Base-by-base conservation (phyloP, 2,329 filamentous ascomycete species). In the Trichoderma polysporum region DNA sequence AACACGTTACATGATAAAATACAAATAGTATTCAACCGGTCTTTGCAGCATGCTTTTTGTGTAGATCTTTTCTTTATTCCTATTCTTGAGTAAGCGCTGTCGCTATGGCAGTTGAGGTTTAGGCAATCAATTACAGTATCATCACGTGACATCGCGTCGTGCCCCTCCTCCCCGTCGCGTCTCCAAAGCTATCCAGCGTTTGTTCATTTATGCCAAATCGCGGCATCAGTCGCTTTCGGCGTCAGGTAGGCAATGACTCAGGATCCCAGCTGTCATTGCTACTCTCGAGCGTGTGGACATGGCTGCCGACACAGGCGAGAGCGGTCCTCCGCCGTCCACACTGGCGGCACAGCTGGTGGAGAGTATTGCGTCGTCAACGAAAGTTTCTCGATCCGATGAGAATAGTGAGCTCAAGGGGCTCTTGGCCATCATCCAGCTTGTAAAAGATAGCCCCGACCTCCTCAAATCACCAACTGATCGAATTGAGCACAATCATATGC, bases 331-430 rank as follows among this genome's bases (percentile, higher is more conserved):
- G 45, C 91, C 93, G 13, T 97, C 94, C 17, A 96, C 93, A 10
- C 85, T 97, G 73, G 93, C 94, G 61, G 92, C 92, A 13, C 92
- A 96, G 77, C 88, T 97, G 66, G 92, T 95, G 70, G 90, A 92
- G 75, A 92, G 92, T 76, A 88, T 93, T 69, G 88, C 90, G 50
- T 86, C 90, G 25, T 86, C 86, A 58, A 84, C 85, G 60, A 85
- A 84, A 69, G 87, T 85, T 52, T 85, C 86, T 62, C 85, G 86
- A 73, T 86, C 86, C 61, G 85, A 90, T 72, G 88, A 90, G 72
- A 89, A 88, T 68, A 88, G 89, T 71, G 91, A 92, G 58, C 90
- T 97, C 70, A 89, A 91, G 69, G 88, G 89, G 61, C 84, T 97
- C 2, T 84, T 88, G 69, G 77, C 80, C 53, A 78, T 84, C 33